A percentile compares a stretch with the other conserved stretches of the same genome.
These are phyloP conservation scores for Musa acuminata DNA, from an alignment of 176 grass and related monocot species.

Conservation along the genomic window DNA sequence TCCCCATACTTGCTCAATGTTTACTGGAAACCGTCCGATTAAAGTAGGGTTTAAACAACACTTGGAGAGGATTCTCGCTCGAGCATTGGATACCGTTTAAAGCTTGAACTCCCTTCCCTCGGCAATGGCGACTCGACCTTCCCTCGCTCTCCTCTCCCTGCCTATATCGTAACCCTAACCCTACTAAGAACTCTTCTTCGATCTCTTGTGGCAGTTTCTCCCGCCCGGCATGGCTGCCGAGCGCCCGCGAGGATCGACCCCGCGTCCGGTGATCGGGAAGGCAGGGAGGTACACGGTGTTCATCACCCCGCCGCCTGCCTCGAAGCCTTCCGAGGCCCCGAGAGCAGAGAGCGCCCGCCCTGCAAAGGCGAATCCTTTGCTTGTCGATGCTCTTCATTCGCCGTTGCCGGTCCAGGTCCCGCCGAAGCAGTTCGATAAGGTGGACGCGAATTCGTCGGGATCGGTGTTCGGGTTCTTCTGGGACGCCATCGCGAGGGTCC, in stretches of 20 bases:
- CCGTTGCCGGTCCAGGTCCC: slow-evolving; percentile 59
- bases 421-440: slow-evolving; percentile 58
- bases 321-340: slow-evolving; percentile 23
- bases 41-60: neutral
- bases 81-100: neutral
- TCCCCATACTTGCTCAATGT: too few relatives aligned
- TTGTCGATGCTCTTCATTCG: neutral
- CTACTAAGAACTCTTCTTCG: too few relatives aligned
- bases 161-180: neutral
- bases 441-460: slow-evolving; percentile 38
- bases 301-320: slow-evolving; percentile 66
- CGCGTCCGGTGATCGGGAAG: slow-evolving; percentile 67
- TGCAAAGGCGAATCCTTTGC: neutral
- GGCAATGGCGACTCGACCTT: neutral
- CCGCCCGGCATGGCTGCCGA: neutral
- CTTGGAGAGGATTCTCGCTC: neutral
- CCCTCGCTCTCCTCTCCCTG: neutral
- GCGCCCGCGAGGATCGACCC: slow-evolving; percentile 24
- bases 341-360: slow-evolving; percentile 15
- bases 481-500: slow-evolving; percentile 75
- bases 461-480: slow-evolving; percentile 70
- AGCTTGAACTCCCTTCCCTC: neutral
- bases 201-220: slow-evolving; percentile 7
- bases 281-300: slow-evolving; percentile 81
- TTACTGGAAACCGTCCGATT: neutral